A percentile compares a stretch with the other conserved stretches of the same genome.
phyloP scores from a whole-genome alignment of 2,329 filamentous ascomycete genomes.

The Xenosphaeropsis pyriputrescens region DNA sequence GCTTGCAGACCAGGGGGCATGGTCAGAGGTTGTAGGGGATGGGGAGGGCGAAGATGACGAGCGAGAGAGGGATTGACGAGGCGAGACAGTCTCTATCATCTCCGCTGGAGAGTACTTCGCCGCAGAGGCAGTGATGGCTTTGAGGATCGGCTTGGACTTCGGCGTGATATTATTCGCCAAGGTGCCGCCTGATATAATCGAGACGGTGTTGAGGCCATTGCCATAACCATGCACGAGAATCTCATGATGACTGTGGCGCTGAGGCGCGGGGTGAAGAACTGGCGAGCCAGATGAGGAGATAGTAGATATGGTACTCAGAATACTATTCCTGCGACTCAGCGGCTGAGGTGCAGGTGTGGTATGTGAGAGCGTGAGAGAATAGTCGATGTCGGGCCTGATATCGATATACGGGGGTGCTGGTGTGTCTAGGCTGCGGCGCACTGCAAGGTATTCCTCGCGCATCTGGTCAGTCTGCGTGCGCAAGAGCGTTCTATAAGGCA shows the following conservation, averaged over 20 bases:
- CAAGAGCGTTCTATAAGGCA: constrained; percentile 6
- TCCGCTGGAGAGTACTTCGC: too few relatives aligned
- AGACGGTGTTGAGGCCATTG: constrained; percentile 29
- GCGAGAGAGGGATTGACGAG: too few relatives aligned
- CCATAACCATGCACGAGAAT: constrained; percentile 38
- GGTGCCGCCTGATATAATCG: too few relatives aligned
- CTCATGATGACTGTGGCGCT: constrained; percentile 26
- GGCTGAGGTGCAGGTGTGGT: constrained; percentile 13
- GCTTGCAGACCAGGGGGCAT: too few relatives aligned
- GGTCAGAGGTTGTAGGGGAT: too few relatives aligned
- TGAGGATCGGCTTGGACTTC: too few relatives aligned
- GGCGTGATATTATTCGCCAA: too few relatives aligned
- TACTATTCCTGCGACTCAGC: constrained; percentile 4
- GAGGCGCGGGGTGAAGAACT: constrained; percentile 8
- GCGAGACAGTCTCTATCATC: too few relatives aligned
- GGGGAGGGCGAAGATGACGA: too few relatives aligned
- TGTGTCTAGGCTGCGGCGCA: background rate
- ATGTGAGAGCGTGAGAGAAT: constrained; percentile 23
- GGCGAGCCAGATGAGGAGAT: background rate
- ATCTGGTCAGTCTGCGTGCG: constrained; percentile 9
- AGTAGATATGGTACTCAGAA: constrained; percentile 5
- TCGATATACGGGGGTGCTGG: constrained; percentile 16
- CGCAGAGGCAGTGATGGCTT: too few relatives aligned
- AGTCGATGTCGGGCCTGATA: constrained; percentile 41
- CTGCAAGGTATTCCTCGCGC: constrained; percentile 4